A percentile compares a stretch with the other conserved stretches of the same genome.
These are phyloP conservation scores for Xylaria digitata DNA, from an alignment of 2,329 filamentous ascomycete species.

Conservation along the genomic window DNA sequence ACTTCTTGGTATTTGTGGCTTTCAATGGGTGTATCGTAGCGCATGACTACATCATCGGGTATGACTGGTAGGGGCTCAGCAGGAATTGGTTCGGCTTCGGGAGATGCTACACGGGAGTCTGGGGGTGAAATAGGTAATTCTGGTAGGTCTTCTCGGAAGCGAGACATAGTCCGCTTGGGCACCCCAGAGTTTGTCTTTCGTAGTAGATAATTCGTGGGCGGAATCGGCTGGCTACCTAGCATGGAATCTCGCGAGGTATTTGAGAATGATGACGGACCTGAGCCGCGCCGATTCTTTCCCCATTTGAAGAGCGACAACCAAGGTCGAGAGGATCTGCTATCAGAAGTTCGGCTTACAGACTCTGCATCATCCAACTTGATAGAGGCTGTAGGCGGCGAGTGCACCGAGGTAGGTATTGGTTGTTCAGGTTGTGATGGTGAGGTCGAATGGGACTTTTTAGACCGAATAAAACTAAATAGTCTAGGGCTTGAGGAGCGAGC, in stretches of 20 bases:
- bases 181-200: constrained; percentile 57
- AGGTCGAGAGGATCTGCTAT: constrained; percentile 63
- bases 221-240: constrained; percentile 56
- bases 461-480: constrained; percentile 55
- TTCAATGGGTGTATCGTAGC: constrained; percentile 62
- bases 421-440: constrained; percentile 59
- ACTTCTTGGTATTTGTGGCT: constrained; percentile 53
- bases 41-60: constrained; percentile 50
- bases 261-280: constrained; percentile 81
- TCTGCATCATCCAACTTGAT: constrained; percentile 61
- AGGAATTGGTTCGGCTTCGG: constrained; percentile 66
- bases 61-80: constrained; percentile 51
- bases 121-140: constrained; percentile 88
- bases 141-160: constrained; percentile 91
- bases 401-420: constrained; percentile 49
- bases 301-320: constrained; percentile 83
- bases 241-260: constrained; percentile 94
- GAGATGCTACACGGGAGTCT: constrained; percentile 82
- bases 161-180: constrained; percentile 85
- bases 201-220: constrained; percentile 49
- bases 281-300: constrained; percentile 67
- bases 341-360: constrained; percentile 65
- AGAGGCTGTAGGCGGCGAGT: constrained; percentile 51
- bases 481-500: constrained; percentile 50
- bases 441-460: constrained; percentile 62